phyloP scores from a whole-genome alignment of 2,329 filamentous ascomycete genomes.

The Botrytis porri region DNA sequence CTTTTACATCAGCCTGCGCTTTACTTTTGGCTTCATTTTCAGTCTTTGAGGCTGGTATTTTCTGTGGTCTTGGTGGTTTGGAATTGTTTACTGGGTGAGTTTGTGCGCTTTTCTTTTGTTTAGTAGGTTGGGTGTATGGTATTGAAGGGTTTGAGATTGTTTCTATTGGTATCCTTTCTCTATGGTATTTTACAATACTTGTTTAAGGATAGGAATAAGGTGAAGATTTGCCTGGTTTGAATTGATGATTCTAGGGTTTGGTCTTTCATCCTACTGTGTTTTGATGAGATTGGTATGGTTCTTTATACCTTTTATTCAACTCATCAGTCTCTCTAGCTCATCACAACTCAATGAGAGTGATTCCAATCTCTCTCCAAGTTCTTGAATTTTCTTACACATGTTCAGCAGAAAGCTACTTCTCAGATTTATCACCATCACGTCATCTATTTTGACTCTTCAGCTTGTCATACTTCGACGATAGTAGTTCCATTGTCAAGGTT shows the following conservation, averaged over 20 bases:
- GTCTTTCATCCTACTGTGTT: neutral
- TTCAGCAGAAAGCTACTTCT: too few species aligned
- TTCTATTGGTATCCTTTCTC: accelerated
- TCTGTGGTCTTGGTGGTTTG: too few species aligned
- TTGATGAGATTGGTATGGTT: neutral
- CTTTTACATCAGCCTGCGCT: neutral
- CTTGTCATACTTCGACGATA: too few species aligned
- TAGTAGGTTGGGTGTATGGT: accelerated
- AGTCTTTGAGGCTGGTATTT: neutral
- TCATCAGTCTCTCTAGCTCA: neutral
- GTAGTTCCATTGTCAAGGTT: too few species aligned
- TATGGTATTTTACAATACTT: accelerated
- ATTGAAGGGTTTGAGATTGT: too few species aligned
- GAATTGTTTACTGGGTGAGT: neutral
- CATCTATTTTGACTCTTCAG: too few species aligned
- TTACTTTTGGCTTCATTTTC: accelerated
- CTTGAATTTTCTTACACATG: neutral
- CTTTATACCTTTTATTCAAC: too few species aligned
- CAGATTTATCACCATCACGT: too few species aligned
- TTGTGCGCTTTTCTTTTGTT: accelerated
- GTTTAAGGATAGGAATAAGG: accelerated
- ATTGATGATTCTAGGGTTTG: neutral
- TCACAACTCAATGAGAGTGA: neutral
- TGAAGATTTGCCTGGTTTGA: neutral
- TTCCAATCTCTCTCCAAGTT: too few species aligned